phyloP scores from a whole-genome alignment of 2,329 filamentous ascomycete species.

The Hirsutella rhossiliensis region DNA sequence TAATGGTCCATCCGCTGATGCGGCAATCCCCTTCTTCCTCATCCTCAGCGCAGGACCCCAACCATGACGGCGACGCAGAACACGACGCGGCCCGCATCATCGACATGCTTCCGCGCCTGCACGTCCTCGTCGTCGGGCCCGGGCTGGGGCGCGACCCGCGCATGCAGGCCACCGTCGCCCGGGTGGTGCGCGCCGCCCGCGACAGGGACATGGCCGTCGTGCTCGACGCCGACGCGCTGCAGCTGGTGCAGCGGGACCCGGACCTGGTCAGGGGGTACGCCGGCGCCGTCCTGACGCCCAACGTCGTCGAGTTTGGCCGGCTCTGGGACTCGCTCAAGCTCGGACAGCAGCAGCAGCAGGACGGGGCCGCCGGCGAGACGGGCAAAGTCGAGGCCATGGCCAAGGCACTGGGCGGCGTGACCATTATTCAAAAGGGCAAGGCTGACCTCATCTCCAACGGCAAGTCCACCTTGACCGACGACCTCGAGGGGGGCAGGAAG shows the following conservation, averaged over 20 bases:
- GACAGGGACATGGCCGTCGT: conserved; percentile 66
- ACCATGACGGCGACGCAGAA: conserved; percentile 40
- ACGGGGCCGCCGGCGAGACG: conserved; percentile 17
- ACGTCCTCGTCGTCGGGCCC: conserved; percentile 86
- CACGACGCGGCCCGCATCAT: conserved; percentile 57
- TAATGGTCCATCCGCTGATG: conserved; percentile 98
- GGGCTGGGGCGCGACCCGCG: conserved; percentile 80
- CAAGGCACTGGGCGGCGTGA: conserved; percentile 71
- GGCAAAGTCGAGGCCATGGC: conserved; percentile 54
- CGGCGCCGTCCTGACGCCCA: conserved; percentile 83
- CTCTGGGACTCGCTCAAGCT: conserved; percentile 66
- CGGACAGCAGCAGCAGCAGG: conserved; percentile 18
- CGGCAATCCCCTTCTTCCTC: conserved; percentile 46
- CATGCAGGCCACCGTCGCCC: conserved; percentile 77
- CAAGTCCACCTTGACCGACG: conserved; percentile 58
- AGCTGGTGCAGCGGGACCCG: conserved; percentile 63
- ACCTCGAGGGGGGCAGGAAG: conserved; percentile 74
- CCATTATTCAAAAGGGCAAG: conserved; percentile 78
- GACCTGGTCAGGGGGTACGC: conserved; percentile 69
- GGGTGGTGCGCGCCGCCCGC: conserved; percentile 68
- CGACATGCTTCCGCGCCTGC: conserved; percentile 71
- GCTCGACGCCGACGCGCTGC: conserved; percentile 81
- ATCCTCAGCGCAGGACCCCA: conserved; percentile 13
- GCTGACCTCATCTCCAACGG: conserved; percentile 80
- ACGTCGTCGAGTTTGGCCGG: conserved; percentile 83